These are phyloP conservation scores for Cladosporium sp. DNA, from an alignment of 2,329 filamentous ascomycete species.

Conservation along the genomic window DNA sequence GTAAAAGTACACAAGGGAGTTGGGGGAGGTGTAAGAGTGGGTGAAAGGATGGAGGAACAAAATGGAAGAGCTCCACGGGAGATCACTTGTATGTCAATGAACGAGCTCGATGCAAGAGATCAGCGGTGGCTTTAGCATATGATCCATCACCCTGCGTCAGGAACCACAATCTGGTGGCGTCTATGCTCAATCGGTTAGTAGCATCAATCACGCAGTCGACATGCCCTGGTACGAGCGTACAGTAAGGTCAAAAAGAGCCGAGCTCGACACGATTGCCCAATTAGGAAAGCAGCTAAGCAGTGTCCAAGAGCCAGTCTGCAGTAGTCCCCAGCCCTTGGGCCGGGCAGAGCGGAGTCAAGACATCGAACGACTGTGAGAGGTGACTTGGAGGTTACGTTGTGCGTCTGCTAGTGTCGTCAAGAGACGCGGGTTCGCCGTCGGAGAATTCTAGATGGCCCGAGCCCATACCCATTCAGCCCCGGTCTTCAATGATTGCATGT, in stretches of 20 bases:
- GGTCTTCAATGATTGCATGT: too few relatives aligned
- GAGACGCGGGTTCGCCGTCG: neutral
- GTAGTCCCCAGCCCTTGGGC: too few relatives aligned
- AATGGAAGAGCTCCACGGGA: neutral
- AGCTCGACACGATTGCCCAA: neutral
- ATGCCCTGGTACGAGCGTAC: neutral
- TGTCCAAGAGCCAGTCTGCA: neutral
- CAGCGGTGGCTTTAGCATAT: neutral
- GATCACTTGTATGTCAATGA: neutral
- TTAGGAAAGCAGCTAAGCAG: neutral
- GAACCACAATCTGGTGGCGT: neutral
- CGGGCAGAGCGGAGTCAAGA: neutral
- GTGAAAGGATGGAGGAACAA: neutral
- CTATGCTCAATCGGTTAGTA: neutral
- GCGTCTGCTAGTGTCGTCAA: neutral
- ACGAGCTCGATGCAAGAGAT: neutral
- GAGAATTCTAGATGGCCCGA: neutral
- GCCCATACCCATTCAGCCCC: neutral
- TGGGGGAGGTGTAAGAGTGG: neutral
- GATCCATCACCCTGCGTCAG: slow-evolving; percentile 7
- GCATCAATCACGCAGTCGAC: neutral
- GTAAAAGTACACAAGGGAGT: slow-evolving; percentile 6
- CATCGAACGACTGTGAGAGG: neutral
- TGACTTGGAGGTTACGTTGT: neutral
- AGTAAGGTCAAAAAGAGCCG: too few relatives aligned